Percentiles rank a stretch among this genome's conserved stretches.
Evolutionary conservation across 1,284 basidiomycete species (phyloP).

Genomic region (Ceratobasidium theobromae): DNA sequence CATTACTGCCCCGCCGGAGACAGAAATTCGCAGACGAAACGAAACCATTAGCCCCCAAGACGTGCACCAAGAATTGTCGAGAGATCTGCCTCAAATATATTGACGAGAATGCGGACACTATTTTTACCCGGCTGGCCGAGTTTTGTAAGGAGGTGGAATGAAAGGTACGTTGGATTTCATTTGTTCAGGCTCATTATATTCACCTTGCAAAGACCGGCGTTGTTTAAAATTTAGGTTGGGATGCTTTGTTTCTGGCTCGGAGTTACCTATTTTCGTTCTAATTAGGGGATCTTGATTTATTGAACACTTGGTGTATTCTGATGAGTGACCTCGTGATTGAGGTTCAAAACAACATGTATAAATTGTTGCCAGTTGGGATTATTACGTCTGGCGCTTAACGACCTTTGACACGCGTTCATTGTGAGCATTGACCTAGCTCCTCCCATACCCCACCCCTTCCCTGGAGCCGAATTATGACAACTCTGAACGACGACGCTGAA

Average conservation of each 20-base stretch:
- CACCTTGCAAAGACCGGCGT: neutral
- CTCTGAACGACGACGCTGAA: neutral
- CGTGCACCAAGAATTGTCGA: slow-evolving; percentile 6
- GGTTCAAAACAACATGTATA: neutral
- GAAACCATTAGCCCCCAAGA: neutral
- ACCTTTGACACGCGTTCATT: neutral
- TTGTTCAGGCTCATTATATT: neutral
- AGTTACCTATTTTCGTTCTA: neutral
- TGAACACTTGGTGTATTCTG: neutral
- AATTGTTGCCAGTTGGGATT: neutral
- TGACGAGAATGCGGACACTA: slow-evolving; percentile 10
- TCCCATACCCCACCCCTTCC: neutral
- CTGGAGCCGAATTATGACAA: neutral
- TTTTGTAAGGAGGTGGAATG: slow-evolving; percentile 27
- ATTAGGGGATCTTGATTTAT: neutral
- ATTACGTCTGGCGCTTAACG: slow-evolving; percentile 2
- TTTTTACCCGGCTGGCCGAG: neutral
- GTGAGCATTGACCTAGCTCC: neutral
- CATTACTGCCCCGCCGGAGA: neutral
- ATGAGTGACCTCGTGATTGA: neutral
- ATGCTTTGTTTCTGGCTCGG: neutral
- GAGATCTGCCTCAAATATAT: slow-evolving; percentile 6
- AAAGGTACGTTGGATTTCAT: neutral
- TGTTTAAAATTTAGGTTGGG: neutral
- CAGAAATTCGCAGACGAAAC: slow-evolving; percentile 1